Base-by-base conservation (phyloP, 176 grass and related monocot genomes). In the Panicum miliaceum region DNA sequence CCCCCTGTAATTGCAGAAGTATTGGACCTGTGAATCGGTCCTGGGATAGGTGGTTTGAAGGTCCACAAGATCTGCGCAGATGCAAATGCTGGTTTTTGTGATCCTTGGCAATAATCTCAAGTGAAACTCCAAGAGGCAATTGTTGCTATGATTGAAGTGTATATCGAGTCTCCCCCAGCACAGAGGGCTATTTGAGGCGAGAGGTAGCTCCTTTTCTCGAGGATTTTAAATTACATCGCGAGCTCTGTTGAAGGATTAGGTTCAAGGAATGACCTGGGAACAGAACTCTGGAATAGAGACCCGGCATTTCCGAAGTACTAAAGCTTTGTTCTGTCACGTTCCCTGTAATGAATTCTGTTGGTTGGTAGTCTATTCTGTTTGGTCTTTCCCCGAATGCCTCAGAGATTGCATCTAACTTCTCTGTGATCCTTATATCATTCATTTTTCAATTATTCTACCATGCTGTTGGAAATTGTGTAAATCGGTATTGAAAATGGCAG, bases 21-120 rank as follows among this genome's bases (percentile, higher is more conserved):
- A 89, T 13, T 22, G 94, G 92, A 58, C 84, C 86, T 54, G 83
- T 78, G 45, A 87, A 51, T 50, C 75, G 82, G 67, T 87, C 80
- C 7, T 97, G 94, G 94, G 94, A 97, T 54, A 85, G 88, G 72
- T 97, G 92, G 94, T 94, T 97, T 73, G 94, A 97, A 90, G 87
- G 92, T 54, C 92, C 92, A 13, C 87, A 94, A 78, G 86, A 97
- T 82, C 86, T 88, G 48, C 78, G 64, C 52, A 82, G 65, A 40
- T 97, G 94, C 87, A 94, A 83, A 82, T 97, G 92, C 86, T 94
- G 94, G 90, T 86, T 97, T 76, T 77, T 97, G 52, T 97, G 87
- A 92, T 84, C 22, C 45, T 64, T 84, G 7, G 25, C 65, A 75
- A 83, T 70, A 41, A 79, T 73, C 3, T 50, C 6, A 10, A 1